phyloP scores from a whole-genome alignment of 2,329 filamentous ascomycete genomes.

The Aureobasidium zeae region DNA sequence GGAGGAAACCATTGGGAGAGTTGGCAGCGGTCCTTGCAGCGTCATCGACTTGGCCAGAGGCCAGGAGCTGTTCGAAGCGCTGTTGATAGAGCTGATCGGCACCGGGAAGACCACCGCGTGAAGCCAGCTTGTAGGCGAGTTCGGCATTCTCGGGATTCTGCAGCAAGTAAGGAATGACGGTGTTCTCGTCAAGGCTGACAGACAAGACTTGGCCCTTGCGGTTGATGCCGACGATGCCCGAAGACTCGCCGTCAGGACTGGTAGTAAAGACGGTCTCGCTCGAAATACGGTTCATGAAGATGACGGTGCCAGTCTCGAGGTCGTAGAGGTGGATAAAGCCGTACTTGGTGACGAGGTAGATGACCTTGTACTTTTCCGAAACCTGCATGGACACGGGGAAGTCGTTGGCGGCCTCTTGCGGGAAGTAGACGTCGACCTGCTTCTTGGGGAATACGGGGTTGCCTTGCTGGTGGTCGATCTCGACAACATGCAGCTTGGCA shows the following conservation, averaged over 20 bases:
- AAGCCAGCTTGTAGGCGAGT: conserved; percentile 92
- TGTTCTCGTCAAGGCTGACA: conserved; percentile 85
- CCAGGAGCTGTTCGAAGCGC: conserved; percentile 84
- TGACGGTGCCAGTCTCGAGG: conserved; percentile 85
- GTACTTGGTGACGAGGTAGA: conserved; percentile 97
- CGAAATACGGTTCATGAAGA: conserved; percentile 99
- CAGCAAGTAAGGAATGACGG: conserved; percentile 85
- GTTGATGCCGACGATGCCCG: conserved; percentile 90
- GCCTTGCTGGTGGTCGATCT: conserved; percentile 84
- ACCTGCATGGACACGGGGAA: conserved; percentile 98
- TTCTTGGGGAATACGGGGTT: conserved; percentile 92
- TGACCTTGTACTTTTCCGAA: conserved; percentile 89
- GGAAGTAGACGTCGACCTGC: conserved; percentile 96
- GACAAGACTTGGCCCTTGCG: conserved; percentile 94
- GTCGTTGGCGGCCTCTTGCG: conserved; percentile 86
- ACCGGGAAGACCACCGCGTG: conserved; percentile 83
- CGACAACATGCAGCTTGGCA: conserved; percentile 93
- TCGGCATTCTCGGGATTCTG: conserved; percentile 92
- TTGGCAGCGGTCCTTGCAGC: conserved; percentile 95
- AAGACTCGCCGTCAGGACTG: conserved; percentile 69
- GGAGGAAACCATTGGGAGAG: conserved; percentile 89
- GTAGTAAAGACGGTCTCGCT: conserved; percentile 99
- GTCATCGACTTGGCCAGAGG: conserved; percentile 69
- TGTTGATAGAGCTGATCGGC: conserved; percentile 88
- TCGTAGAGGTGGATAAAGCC: conserved; percentile 99